These are phyloP conservation scores for Populus simonii DNA, from an alignment of 345 rosid species.

Conservation along the genomic window DNA sequence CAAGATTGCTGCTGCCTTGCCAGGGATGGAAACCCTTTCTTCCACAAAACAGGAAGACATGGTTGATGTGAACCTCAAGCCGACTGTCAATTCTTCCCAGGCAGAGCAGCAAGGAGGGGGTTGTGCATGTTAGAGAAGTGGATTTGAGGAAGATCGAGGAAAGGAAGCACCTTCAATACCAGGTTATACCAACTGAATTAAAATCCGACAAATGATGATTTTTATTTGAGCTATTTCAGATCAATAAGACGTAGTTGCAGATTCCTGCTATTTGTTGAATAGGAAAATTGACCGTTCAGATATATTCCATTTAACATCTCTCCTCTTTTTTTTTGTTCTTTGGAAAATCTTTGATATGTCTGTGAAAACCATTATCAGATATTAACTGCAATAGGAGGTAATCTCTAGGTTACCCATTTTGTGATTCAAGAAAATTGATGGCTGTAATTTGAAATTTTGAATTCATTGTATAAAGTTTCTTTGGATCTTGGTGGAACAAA, in stretches of 20 bases:
- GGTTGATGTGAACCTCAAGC: slow-evolving; percentile 91
- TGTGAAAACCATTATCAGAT: no score
- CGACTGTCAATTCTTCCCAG: slow-evolving; percentile 68
- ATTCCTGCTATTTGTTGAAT: slow-evolving; percentile 1
- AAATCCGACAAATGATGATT: neutral
- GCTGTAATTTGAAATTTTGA: no score
- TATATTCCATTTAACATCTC: no score
- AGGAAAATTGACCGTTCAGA: neutral
- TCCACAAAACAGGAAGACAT: slow-evolving; percentile 89
- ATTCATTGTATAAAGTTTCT: no score
- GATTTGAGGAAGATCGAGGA: neutral
- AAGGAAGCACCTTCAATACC: neutral
- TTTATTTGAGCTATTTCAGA: neutral
- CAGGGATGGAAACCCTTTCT: slow-evolving; percentile 91
- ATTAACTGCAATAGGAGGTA: no score
- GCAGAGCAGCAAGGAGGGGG: slow-evolving; percentile 79
- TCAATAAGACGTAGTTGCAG: slow-evolving; percentile 6
- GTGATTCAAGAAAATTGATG: no score
- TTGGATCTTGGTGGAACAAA: no score
- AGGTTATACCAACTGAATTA: neutral
- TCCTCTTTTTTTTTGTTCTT: no score
- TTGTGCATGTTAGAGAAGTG: slow-evolving; percentile 58
- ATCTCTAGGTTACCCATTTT: no score
- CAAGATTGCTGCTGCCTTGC: slow-evolving; percentile 90
- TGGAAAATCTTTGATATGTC: no score